Conservation (phyloP, 1,284 basidiomycete species). For the Neolentinus lepideus region DNA sequence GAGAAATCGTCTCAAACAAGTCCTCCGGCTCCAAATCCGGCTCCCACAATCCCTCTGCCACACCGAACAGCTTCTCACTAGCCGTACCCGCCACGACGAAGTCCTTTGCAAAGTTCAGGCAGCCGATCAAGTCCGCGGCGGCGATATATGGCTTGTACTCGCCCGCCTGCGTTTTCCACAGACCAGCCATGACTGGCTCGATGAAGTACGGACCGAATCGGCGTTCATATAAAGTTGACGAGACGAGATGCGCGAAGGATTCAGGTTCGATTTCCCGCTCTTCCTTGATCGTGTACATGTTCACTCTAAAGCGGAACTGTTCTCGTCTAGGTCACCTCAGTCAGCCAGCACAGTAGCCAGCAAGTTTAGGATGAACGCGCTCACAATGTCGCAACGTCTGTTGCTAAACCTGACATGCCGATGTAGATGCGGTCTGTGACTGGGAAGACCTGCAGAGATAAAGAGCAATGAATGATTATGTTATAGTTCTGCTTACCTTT, state of each 20-base stretch:
- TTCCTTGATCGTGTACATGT: slow-evolving; percentile 99
- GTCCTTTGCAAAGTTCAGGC: slow-evolving; percentile 92
- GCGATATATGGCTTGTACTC: slow-evolving; percentile 92
- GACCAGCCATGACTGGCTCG: slow-evolving; percentile 94
- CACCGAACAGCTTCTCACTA: slow-evolving; percentile 90
- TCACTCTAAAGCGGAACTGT: slow-evolving; percentile 88
- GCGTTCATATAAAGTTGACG: slow-evolving; percentile 95
- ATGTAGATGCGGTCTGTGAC: slow-evolving; percentile 91
- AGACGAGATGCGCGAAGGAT: slow-evolving; percentile 94
- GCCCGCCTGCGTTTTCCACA: slow-evolving; percentile 70
- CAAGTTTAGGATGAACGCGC: slow-evolving; percentile 19
- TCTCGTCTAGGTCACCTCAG: slow-evolving; percentile 54
- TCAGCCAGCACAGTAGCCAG: slow-evolving; percentile 2
- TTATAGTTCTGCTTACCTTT: slow-evolving; percentile 49
- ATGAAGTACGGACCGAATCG: slow-evolving; percentile 97
- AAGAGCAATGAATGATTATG: not conserved
- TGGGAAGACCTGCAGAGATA: slow-evolving; percentile 76
- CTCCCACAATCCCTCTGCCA: slow-evolving; percentile 98
- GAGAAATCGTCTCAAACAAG: slow-evolving; percentile 97
- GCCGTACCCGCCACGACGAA: slow-evolving; percentile 97
- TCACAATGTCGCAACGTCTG: slow-evolving; percentile 89
- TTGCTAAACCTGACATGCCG: slow-evolving; percentile 90
- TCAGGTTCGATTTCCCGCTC: slow-evolving; percentile 95
- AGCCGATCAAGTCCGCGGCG: slow-evolving; percentile 94
- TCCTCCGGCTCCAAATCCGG: slow-evolving; percentile 95